Evolutionary conservation across 2,329 filamentous ascomycete genomes (phyloP), one percentile per base, ranked within the genome.

Genomic region (Cercospora janseana): DNA sequence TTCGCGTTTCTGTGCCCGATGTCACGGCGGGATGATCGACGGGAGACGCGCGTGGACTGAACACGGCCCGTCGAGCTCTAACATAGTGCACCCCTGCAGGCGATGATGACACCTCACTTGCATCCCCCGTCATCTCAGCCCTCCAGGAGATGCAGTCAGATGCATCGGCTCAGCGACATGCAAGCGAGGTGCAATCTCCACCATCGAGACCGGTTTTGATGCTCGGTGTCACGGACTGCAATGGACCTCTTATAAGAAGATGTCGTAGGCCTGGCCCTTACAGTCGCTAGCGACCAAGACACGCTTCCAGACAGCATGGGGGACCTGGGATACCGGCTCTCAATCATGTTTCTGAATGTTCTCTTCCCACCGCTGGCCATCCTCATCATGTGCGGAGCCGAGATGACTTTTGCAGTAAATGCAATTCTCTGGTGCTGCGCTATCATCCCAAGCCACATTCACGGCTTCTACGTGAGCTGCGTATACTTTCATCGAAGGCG

Each of bases 391-490:
- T 64, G 63, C 32, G 70, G 70, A 4, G 59, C 62, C 9, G 65
- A 65, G 8, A 62, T 54, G 46, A 70, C 72, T 52, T 63, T 61
- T 23, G 45, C 68, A 32, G 52, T 72, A 29, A 72, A 72, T 53
- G 67, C 68, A 60, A 35, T 66, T 28, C 61, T 72, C 27, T 72
- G 72, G 56, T 42, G 72, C 26, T 63, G 68, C n/a, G 70, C 68
- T 6, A 63, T 72, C 16, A 64, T 73, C 6, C 71, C 70, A 2
- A 65, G 61, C 3, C 69, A 73, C 48, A 56, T 72, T 4, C 70
- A 73, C 51, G 70, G 67, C 31, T 72, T 73, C 57, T 72, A 72
- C 55, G 64, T 73, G 43, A 65, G 60, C 23, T 66, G 66, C 49
- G 66, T 64, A 0, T 73, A 71, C 53, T 72, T 71, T 56, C 65